Base-by-base conservation (phyloP, 2,329 filamentous ascomycete genomes). In the Pyrenophora seminiperda region DNA sequence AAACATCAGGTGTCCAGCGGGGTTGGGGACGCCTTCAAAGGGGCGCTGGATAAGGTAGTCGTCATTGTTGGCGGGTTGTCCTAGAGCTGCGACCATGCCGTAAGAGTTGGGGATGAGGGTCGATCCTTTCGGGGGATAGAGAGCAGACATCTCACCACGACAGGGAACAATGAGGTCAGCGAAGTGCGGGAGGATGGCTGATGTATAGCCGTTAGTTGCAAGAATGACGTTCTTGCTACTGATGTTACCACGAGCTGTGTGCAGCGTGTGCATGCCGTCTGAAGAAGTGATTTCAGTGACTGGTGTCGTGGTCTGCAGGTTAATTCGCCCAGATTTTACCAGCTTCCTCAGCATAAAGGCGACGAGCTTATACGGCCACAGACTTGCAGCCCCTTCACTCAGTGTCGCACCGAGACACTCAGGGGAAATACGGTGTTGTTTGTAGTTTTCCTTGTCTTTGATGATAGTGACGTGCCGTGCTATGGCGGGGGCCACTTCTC, bases 311-410 rank as follows among this genome's bases (percentile, higher is more conserved):
- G 88, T 91, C 72, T 92, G 89, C 19, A 93, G 77, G 63, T 91
- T 91, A 64, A 91, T 84, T 7, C 65, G 68, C 2, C 67, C 73
- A 1, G 71, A 69, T 14, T 77, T 72, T 6, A 81, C 63, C 0
- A 90, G 79, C 7, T 76, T 71, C 66, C 89, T 83, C 1, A 96
- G 75, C 0, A 92, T 79, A 73, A 85, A 87, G 1, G 84, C 77
- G 2, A 96, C 85, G 14, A 95, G 81, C 73, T 94, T 95, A 72
- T 95, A 96, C 0, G 91, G 91, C 88, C 88, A 92, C 37, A 90
- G 68, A 59, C 84, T 84, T 0, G 85, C 88, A 0, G 89, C 89
- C 33, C 83, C 75, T 32, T 76, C 75, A 54, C 87, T 87, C 13
- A 87, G 75, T 3, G 91, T 79, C 5, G 85, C 88, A 2, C 86